A percentile compares a stretch with the other conserved stretches of the same genome.
These are phyloP conservation scores for Avicennia marina DNA, from an alignment of 257 asterid genomes.

Conservation along the genomic window DNA sequence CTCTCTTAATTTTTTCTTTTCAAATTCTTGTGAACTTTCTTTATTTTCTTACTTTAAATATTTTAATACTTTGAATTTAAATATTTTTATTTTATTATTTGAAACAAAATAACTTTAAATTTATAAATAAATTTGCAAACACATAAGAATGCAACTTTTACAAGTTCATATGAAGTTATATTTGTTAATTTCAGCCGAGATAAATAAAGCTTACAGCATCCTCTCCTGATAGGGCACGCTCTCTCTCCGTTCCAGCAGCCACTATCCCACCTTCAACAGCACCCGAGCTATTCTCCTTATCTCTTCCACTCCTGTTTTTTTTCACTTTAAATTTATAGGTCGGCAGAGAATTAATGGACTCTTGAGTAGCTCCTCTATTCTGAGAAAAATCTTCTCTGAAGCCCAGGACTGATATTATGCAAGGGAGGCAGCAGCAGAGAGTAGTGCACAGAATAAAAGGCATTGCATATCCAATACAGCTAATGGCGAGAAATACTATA, in stretches of 20 bases:
- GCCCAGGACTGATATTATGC: constrained; percentile 86
- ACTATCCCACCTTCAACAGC: constrained; percentile 74
- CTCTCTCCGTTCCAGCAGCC: constrained; percentile 95
- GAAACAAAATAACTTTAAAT: no score
- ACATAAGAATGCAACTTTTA: no score
- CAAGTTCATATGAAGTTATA: no score
- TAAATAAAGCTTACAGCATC: constrained; percentile 61
- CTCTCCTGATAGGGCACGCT: constrained; percentile 83
- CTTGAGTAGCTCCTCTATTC: constrained; percentile 89
- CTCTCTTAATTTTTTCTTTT: no score
- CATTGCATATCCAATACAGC: constrained; percentile 97
- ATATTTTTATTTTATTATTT: no score
- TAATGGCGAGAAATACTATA: constrained; percentile 82
- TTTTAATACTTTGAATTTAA: no score
- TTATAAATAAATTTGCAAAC: no score
- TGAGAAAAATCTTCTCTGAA: constrained; percentile 79
- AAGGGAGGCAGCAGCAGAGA: constrained; percentile 97
- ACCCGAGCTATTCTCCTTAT: constrained; percentile 37
- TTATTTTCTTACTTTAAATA: no score
- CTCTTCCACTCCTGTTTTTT: constrained; percentile 45
- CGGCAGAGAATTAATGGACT: constrained; percentile 83
- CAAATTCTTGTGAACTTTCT: no score
- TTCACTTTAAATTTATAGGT: constrained; percentile 72
- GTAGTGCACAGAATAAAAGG: constrained; percentile 91
- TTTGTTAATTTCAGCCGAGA: background rate